Base-by-base conservation (phyloP, 495 filamentous ascomycete species). In the Lentithecium fluviatile region DNA sequence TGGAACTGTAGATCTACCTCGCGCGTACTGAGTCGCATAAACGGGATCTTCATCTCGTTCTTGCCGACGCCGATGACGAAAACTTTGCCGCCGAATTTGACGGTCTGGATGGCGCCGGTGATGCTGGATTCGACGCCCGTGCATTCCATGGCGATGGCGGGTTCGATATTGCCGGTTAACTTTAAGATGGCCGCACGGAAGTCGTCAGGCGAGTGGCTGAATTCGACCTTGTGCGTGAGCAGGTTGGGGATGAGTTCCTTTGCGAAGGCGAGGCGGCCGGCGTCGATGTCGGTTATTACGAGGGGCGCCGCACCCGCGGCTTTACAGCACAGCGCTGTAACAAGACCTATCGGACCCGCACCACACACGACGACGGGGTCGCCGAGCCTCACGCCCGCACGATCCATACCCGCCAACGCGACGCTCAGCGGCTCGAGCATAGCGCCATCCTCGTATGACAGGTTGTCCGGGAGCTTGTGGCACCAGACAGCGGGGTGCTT, bases 1-100 rank as follows among this genome's bases (percentile, higher is more conserved):
- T 96, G 93, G 76, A 95, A 95, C 77, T 92, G 88, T 56, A 97
- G 75, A 73, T 96, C 93, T 67, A 97, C 85, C 77, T 97, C 93
- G 68, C 89, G 82, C 13, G 90, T 93, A 69, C 87, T 91, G 29
- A 89, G 79, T 63, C 90, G 80, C 90, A 95, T 95, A 75, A 96
- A 97, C 37, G 91, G 91, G 62, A 96, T 87, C 70, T 83, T 88
- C 80, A 95, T 91, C 82, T 95, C 90, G 69, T 90, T 90, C 84
- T 88, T 94, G 62, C 91, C 91, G 2, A 96, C 91, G 24, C 91
- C 91, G 64, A 94, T 91, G 45, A 96, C 85, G 68, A 95, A 95
- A 34, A 97, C 91, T 78, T 92, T 94, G 55, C 91, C 91, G 56
- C 91, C 91, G 67, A 95, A 96, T 73, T 91, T 90, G 65, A 91